Evolutionary conservation across 1,284 basidiomycete species (phyloP).

Genomic region (Wallemia ichthyophaga): DNA sequence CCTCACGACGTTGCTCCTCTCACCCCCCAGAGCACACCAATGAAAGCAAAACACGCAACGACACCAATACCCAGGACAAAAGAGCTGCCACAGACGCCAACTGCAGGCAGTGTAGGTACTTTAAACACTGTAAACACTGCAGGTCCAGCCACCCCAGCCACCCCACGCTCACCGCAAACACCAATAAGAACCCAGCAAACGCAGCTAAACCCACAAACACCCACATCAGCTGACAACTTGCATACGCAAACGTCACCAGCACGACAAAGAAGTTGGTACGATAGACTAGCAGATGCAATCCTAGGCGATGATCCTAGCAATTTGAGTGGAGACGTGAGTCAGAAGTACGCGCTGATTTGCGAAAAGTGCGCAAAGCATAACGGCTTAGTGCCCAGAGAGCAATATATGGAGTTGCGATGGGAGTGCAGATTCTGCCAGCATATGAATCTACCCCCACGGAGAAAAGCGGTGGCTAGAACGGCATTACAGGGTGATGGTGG

Average conservation of each 20-base stretch:
- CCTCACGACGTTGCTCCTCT: not conserved
- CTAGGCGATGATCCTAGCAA: conserved; percentile 36
- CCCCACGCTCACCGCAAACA: not conserved
- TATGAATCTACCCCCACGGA: not conserved
- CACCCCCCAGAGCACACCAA: not conserved
- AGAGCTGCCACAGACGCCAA: not conserved
- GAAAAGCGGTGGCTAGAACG: not conserved
- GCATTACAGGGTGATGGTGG: not conserved
- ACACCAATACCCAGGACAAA: not conserved
- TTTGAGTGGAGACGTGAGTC: conserved; percentile 14
- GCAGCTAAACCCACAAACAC: not conserved
- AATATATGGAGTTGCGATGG: conserved; percentile 47
- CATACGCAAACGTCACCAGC: too few species aligned
- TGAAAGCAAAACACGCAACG: not conserved
- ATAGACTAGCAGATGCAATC: conserved; percentile 56
- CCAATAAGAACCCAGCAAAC: not conserved
- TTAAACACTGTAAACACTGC: not conserved
- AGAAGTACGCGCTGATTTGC: conserved; percentile 78
- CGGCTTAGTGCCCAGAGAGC: conserved; percentile 59
- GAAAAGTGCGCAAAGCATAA: conserved; percentile 77
- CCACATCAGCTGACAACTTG: not conserved
- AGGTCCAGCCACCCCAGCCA: not conserved
- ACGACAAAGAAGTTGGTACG: conserved; percentile 30
- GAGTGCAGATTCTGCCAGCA: conserved; percentile 1
- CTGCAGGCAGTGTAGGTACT: too few species aligned